phyloP scores from a whole-genome alignment of 345 rosid species.

The Microthlaspi erraticum region DNA sequence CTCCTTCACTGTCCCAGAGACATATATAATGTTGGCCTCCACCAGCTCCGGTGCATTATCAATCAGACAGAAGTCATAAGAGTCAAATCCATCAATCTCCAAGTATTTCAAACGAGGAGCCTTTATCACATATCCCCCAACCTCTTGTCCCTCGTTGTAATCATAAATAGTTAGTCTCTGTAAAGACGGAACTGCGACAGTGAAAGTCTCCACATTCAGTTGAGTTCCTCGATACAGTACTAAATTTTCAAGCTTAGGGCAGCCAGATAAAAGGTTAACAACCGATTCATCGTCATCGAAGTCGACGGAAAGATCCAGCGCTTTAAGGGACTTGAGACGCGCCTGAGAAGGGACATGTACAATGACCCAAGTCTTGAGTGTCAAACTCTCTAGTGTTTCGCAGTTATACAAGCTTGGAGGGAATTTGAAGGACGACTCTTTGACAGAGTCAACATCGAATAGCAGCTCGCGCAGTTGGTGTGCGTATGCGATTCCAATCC shows the following conservation, averaged over 20 bases:
- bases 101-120: constrained; percentile 23
- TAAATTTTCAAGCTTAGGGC: constrained; percentile 24
- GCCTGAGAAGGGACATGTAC: constrained; percentile 4
- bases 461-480: constrained; percentile 15
- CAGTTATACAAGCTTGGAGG: constrained; percentile 17
- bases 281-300: neutral
- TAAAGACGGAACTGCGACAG: constrained; percentile 11
- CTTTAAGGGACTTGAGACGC: constrained; percentile 4
- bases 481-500: neutral
- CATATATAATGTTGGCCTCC: constrained; percentile 7
- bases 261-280: neutral
- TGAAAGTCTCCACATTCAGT: neutral
- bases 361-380: neutral
- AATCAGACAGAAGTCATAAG: neutral
- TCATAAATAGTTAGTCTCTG: constrained; percentile 8
- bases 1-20: neutral
- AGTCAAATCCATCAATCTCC: neutral
- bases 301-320: neutral
- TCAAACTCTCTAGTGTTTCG: constrained; percentile 4
- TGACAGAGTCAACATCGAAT: neutral
- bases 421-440: neutral
- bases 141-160: neutral
- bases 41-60: neutral
- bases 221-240: neutral
- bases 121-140: neutral